Evolutionary conservation across 163 green algal genomes (phyloP), one percentile per base, ranked within the genome.

Genomic region (Trebouxiophyceae sp.): DNA sequence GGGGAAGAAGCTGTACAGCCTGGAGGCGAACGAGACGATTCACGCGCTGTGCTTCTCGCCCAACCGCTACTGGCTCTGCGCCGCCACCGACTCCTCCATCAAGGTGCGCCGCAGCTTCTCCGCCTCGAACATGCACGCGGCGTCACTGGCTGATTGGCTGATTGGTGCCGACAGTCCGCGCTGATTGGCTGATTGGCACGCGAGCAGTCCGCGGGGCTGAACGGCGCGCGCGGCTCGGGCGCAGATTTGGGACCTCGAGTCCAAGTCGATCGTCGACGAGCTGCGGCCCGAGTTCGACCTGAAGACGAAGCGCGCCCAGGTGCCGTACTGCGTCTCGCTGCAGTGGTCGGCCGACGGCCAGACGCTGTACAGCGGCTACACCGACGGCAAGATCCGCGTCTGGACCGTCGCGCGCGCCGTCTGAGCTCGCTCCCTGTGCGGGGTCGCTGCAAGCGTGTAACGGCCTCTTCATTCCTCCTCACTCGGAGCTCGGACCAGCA

Each of bases 231-330:
- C n/a, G n/a, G 8, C 39, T 65, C 32, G 57, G n/a, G 4, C 63
- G 62, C 90, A 92, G 91, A 97, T 99, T 78, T 98, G 94, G 94
- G 94, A 99, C 79, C 84, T 99, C 39, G 94, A 99, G 86, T 94
- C 75, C 87, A 99, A 99, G 91, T 88, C 71, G 63, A 80, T 96
- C 31, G 94, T 99, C 7, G 94, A 97, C 65, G 90, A 97, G 79
- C 82, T 98, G 67, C 80, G 80, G 66, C 92, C 93, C 7, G 91
- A 98, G 64, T 95, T 96, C 71, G 79, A 74, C 47, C 47, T 57
- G 19, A 92, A 91, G 80, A 96, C 95, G 82, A 27, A 27, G 19
- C 19, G 23, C 23, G 85, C 88, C 50, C 73, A 84, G 68, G 64
- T 84, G 55, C 94, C 92, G 45, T 96, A 97, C 86, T 97, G 91